These are phyloP conservation scores for Diutina sp. DNA, from an alignment of 1,139 yeast genomes.

Conservation along the genomic window DNA sequence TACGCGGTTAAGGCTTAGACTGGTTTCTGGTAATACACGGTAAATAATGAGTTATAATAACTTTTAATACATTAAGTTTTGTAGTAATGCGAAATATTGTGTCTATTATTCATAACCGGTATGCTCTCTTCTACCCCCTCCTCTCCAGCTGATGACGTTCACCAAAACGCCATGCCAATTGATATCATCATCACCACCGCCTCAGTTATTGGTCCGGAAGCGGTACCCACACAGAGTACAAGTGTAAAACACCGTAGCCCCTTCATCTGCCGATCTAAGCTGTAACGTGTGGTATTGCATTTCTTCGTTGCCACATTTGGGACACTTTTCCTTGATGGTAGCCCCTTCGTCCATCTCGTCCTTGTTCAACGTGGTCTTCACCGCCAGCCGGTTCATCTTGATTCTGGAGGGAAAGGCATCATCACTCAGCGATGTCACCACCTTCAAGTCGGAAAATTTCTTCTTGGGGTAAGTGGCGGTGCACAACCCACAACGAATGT, in stretches of 20 bases:
- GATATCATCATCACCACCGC: not conserved
- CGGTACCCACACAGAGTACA: constrained; percentile 89
- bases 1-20: constrained; percentile 33
- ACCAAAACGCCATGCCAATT: not conserved
- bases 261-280: constrained; percentile 97
- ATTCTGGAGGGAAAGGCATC: constrained; percentile 89
- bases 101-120: constrained; percentile 4
- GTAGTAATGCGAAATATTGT: not conserved
- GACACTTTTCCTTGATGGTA: constrained; percentile 91
- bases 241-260: constrained; percentile 91
- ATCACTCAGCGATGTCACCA: constrained; percentile 71
- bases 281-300: constrained; percentile 97
- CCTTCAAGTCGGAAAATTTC: constrained; percentile 66
- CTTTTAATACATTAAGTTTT: no score
- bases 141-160: not conserved
- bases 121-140: constrained; percentile 4
- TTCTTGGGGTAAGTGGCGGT: constrained; percentile 40
- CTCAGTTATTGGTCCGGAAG: constrained; percentile 79
- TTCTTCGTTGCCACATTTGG: constrained; percentile 94
- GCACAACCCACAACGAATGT: constrained; percentile 57
- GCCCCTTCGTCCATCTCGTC: constrained; percentile 90
- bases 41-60: constrained; percentile 1
- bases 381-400: constrained; percentile 74
- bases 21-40: constrained; percentile 3
- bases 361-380: constrained; percentile 67